These are phyloP conservation scores for Artomyces pyxidatus DNA, from an alignment of 768 basidiomycete species.

Conservation along the genomic window DNA sequence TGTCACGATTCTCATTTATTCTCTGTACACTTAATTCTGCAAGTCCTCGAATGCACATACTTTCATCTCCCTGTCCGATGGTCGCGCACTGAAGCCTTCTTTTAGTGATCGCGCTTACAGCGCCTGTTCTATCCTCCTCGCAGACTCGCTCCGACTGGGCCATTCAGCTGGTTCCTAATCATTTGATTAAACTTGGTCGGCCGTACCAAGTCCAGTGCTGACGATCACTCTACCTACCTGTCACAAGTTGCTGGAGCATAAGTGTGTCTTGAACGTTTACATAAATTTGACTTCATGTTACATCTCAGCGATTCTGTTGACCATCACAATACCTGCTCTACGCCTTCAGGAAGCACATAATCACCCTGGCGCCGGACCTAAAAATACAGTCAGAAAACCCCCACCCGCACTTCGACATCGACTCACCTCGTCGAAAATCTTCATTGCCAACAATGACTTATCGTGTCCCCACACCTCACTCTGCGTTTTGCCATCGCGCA, in stretches of 20 bases:
- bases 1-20: neutral
- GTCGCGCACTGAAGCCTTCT: too few relatives aligned
- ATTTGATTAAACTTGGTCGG: too few relatives aligned
- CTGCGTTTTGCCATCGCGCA: conserved; percentile 65
- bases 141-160: too few relatives aligned
- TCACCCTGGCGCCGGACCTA: conserved; percentile 63
- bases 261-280: neutral
- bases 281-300: neutral
- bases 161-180: too few relatives aligned
- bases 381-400: neutral
- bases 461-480: conserved; percentile 70
- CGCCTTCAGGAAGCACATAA: conserved; percentile 53
- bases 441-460: conserved; percentile 76
- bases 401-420: too few relatives aligned
- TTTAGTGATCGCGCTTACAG: too few relatives aligned
- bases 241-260: too few relatives aligned
- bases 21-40: conserved; percentile 1
- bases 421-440: conserved; percentile 76
- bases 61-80: too few relatives aligned
- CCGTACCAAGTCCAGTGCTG: too few relatives aligned
- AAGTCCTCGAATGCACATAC: neutral
- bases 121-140: too few relatives aligned
- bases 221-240: too few relatives aligned
- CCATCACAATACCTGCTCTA: conserved; percentile 41
- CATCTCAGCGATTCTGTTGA: neutral